Evolutionary conservation across 2,329 filamentous ascomycete genomes (phyloP), one percentile per base, ranked within the genome.

Genomic region (Myriosclerotinia scirpicola): DNA sequence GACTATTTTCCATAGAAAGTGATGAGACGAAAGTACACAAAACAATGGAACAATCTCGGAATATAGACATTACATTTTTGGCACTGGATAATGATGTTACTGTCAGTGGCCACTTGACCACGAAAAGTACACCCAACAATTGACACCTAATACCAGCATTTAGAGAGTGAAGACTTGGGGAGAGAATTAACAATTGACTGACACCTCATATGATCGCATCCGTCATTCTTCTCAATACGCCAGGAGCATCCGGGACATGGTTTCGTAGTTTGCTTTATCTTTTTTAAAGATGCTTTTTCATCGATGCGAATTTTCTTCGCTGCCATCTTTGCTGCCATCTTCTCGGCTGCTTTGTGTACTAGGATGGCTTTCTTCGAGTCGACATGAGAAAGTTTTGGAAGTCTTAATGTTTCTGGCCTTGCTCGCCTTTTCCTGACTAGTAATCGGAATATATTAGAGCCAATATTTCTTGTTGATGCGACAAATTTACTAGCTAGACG

Each of bases 181-280:
- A 20, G 4, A 26, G 5, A 26, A 20, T 3, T 9, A 46, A 38
- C 20, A 8, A 30, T 20, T 20, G 22, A 12, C 17, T 59, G 26
- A 54, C 48, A 54, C 30, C 0, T 26, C 60, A 62, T 62, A 53
- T 53, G 34, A 62, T 65, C 6, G 20, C 26, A 36, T n/a, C 44
- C 36, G 6, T 42, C 34, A 8, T 59, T 42, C 9, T 52, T 53
- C 44, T 46, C 34, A 34, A 58, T 58, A 30, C 17, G 34, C 11
- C 34, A 56, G 22, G 44, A 52, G 17, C 7, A 65, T 58, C 53
- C 17, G n/a, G 48, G 63, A 42, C 54, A 65, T 48, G 34, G 7
- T 59, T 42, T 52, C 7, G 34, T 65, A 26, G 54, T 60, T 20
- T 50, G 20, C 22, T 52, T 42, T 44, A 65, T 40, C 22, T 59